Conservation (phyloP, 768 basidiomycete species). For the Candolleomyces efflorescens region DNA sequence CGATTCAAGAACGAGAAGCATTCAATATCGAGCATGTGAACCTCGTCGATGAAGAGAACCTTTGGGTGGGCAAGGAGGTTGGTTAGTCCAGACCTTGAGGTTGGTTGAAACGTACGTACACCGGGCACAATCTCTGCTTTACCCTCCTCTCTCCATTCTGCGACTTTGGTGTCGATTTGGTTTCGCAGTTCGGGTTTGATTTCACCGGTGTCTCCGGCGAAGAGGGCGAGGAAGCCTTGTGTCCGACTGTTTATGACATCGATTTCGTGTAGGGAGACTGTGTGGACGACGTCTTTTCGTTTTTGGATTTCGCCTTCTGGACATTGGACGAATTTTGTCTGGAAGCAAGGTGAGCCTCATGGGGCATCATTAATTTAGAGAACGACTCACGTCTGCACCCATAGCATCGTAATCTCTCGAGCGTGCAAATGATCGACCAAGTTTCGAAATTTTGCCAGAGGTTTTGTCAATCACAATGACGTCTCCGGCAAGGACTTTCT, state of each 20-base stretch:
- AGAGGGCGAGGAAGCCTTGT: slow-evolving; percentile 95
- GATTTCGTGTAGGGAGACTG: slow-evolving; percentile 96
- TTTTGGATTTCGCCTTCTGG: slow-evolving; percentile 98
- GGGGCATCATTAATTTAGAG: not conserved
- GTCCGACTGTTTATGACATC: slow-evolving; percentile 99
- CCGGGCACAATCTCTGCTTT: slow-evolving; percentile 98
- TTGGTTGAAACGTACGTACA: slow-evolving; percentile 40
- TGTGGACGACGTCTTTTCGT: slow-evolving; percentile 95
- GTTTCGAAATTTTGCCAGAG: slow-evolving; percentile 93
- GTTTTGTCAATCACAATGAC: slow-evolving; percentile 97
- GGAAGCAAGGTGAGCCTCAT: slow-evolving; percentile 5
- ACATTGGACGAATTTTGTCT: slow-evolving; percentile 98
- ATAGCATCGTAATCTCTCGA: slow-evolving; percentile 98
- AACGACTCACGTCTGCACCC: slow-evolving; percentile 86
- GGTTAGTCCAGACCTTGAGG: not conserved
- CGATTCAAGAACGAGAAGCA: slow-evolving; percentile 99
- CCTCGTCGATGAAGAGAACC: slow-evolving; percentile 99
- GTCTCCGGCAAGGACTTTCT: slow-evolving; percentile 94
- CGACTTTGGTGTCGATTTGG: slow-evolving; percentile 96
- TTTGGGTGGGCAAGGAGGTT: slow-evolving; percentile 24
- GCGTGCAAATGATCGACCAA: slow-evolving; percentile 94
- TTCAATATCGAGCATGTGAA: slow-evolving; percentile 99
- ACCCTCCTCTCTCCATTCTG: slow-evolving; percentile 97
- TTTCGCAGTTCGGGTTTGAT: slow-evolving; percentile 95
- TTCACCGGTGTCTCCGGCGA: slow-evolving; percentile 96